phyloP scores from a whole-genome alignment of 169 alveolate species.

The Plasmodium vinckei region DNA sequence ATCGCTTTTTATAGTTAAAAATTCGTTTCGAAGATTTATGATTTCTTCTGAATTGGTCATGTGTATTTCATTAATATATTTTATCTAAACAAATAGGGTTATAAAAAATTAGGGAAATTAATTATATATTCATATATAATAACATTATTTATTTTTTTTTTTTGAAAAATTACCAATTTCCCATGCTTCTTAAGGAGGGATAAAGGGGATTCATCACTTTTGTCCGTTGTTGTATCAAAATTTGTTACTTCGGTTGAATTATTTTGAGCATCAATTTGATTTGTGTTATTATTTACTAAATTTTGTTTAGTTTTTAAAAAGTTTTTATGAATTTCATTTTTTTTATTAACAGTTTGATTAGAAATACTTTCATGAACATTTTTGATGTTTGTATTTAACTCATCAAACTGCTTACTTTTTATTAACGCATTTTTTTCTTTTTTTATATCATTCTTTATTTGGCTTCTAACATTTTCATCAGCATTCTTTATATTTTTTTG shows the following conservation, averaged over 20 bases:
- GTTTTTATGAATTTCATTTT: too few relatives aligned
- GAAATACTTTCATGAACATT: too few relatives aligned
- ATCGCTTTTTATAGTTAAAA: slow-evolving; percentile 28
- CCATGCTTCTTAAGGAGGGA: slow-evolving; percentile 56
- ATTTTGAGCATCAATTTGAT: too few relatives aligned
- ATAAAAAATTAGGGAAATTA: neutral
- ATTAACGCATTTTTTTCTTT: neutral
- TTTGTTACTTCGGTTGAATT: too few relatives aligned
- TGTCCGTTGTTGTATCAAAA: neutral
- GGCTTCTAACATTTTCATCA: neutral
- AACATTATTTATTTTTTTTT: neutral
- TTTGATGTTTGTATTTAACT: too few relatives aligned
- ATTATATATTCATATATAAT: neutral
- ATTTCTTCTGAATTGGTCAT: slow-evolving; percentile 27
- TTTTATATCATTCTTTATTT: neutral
- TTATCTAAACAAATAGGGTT: slow-evolving; percentile 12
- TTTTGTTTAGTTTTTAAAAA: too few relatives aligned
- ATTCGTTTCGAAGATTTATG: slow-evolving; percentile 34
- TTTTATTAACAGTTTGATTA: too few relatives aligned
- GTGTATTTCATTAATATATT: slow-evolving; percentile 42
- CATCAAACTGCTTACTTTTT: too few relatives aligned
- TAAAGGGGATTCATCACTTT: slow-evolving; percentile 30
- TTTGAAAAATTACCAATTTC: slow-evolving; percentile 8
- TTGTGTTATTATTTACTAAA: too few relatives aligned
- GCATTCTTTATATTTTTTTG: neutral